Conservation (phyloP, 257 asterid genomes). For the Nyctanthes arbortristis region DNA sequence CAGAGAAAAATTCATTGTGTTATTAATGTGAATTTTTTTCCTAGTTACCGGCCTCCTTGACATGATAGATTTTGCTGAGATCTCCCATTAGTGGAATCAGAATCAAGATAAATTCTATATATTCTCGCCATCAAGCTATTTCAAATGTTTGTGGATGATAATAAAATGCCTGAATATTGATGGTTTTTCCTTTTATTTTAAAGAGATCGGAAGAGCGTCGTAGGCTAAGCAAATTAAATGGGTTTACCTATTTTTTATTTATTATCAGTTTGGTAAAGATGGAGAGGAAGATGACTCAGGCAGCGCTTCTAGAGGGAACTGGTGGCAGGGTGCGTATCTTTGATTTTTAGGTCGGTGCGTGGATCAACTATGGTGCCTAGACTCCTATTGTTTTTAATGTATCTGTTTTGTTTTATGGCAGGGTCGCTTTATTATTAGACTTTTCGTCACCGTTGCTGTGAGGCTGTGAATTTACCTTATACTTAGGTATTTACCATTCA, state of each 20-base stretch:
- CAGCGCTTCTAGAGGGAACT: slow-evolving; percentile 79
- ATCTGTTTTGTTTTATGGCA: slow-evolving; percentile 23
- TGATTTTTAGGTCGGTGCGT: background rate
- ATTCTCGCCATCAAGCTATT: background rate
- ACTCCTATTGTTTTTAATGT: background rate
- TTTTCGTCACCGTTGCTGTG: slow-evolving; percentile 22
- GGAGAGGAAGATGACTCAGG: slow-evolving; percentile 66
- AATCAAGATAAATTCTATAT: background rate
- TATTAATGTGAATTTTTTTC: background rate
- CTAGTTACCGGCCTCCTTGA: background rate
- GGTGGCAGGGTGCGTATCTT: slow-evolving; percentile 80
- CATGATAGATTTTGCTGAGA: background rate
- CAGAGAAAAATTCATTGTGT: background rate
- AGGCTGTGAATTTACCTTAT: slow-evolving; percentile 26
- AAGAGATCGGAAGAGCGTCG: too few relatives aligned
- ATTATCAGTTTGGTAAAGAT: slow-evolving; percentile 51
- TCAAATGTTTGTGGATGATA: too few relatives aligned
- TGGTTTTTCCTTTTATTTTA: too few relatives aligned
- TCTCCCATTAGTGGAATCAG: background rate
- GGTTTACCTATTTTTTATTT: background rate
- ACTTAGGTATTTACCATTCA: slow-evolving; percentile 32
- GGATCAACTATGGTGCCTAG: background rate
- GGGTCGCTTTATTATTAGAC: slow-evolving; percentile 76
- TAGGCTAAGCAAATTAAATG: background rate
- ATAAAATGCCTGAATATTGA: too few relatives aligned